phyloP scores from a whole-genome alignment of 345 rosid genomes.

The Hibiscus syriacus region DNA sequence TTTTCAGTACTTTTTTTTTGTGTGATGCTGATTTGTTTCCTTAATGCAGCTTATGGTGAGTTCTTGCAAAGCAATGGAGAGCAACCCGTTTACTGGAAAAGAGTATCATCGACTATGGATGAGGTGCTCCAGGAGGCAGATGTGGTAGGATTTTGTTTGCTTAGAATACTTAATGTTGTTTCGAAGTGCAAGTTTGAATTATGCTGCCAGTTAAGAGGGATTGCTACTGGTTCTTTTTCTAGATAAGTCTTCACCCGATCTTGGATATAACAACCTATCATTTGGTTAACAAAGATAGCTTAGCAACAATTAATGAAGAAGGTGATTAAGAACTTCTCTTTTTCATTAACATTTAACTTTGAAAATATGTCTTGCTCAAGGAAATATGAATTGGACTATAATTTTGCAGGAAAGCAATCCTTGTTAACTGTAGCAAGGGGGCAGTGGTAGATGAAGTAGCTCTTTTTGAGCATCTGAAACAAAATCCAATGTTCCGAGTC shows the following conservation, averaged over 20 bases:
- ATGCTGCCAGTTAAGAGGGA: not conserved
- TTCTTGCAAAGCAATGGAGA: conserved; percentile 84
- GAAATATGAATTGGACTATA: not conserved
- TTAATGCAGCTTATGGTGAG: conserved; percentile 58
- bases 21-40: conserved; percentile 3
- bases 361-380: conserved; percentile 1
- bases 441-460: conserved; percentile 92
- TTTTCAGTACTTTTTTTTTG: not conserved
- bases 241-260: conserved; percentile 98
- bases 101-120: conserved; percentile 82
- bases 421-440: conserved; percentile 89
- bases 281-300: conserved; percentile 85
- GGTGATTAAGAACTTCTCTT: conserved; percentile 29
- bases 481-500: conserved; percentile 91
- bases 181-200: not conserved
- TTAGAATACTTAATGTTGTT: not conserved
- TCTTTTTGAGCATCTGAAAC: conserved; percentile 73
- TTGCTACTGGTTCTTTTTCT: conserved; percentile 14
- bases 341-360: not conserved
- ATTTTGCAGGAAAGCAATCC: conserved; percentile 78
- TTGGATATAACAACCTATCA: conserved; percentile 95
- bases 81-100: conserved; percentile 79
- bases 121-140: conserved; percentile 90
- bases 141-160: conserved; percentile 38
- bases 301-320: conserved; percentile 89